Base-by-base conservation (phyloP, 2,329 filamentous ascomycete species). In the Cladorrhinum sp. region DNA sequence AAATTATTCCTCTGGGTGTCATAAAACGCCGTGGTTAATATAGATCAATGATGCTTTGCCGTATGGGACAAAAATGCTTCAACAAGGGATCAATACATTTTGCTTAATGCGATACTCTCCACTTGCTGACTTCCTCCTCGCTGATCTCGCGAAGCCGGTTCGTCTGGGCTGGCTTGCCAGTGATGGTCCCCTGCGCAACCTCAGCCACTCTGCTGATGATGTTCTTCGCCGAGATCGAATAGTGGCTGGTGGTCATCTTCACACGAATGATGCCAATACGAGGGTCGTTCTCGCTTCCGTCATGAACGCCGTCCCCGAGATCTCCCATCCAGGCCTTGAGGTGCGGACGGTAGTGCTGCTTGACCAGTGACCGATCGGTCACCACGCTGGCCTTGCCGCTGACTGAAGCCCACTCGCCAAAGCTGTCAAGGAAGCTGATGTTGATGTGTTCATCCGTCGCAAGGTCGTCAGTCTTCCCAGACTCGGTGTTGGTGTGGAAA, bases 401-500 rank as follows among this genome's bases (percentile, higher is more conserved):
- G 64, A 96, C 79, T 2, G 90, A 95, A 0, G 92, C 92, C 92
- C 92, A 96, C 74, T 94, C 87, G 67, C 92, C 91, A 2, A 85
- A 84, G 66, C 76, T 74, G 73, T 89, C 89, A 67, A 94, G 81
- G 80, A 96, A 96, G 53, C 88, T 85, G 66, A 96, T 82, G 78
- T 96, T 96, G 78, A 92, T 83, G 67, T 90, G 83, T 0, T 87
- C 79, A 74, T 96, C 87, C 60, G 80, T 79, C 60, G 84, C 80
- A 48, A 96, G 82, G 71, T 96, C 92, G 74, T 91, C 84, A 4
- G 91, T 92, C 82, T 96, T 96, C 77, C 91, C 86, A 9, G 90
- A 92, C 73, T 94, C 90, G 64, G 91, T 92, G 80, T 96, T 96
- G 71, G 92, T 92, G 80, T 95, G 89, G 83, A 96, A 96, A 74